These are phyloP conservation scores for Nakaseomyces delphensis DNA, from an alignment of 1,139 yeast genomes.

Conservation along the genomic window DNA sequence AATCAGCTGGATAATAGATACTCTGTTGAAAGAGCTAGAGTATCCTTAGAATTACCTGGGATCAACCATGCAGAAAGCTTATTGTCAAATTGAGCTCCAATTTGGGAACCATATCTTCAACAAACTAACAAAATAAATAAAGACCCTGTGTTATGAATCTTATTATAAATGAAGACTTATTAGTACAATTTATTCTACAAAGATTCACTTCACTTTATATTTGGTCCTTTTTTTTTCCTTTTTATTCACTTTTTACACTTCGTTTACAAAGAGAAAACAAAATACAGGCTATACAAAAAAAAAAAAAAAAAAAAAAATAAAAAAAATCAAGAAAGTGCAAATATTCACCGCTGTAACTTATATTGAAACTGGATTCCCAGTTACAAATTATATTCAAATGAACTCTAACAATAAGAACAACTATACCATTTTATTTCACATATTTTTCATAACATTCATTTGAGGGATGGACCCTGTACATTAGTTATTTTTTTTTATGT, in stretches of 20 bases:
- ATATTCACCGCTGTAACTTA: not conserved
- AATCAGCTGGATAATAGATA: conserved; percentile 32
- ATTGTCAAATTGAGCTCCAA: not conserved
- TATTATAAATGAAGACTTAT: not conserved
- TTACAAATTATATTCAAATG: too few species aligned
- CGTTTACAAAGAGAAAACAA: not conserved
- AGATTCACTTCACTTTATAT: not conserved
- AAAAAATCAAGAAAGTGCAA: not conserved
- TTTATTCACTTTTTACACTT: not conserved
- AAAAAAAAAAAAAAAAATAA: not conserved
- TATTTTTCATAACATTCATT: not conserved
- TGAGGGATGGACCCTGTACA: not conserved
- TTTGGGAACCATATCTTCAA: too few species aligned
- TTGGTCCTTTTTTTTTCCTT: not conserved
- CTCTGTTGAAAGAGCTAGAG: conserved; percentile 34
- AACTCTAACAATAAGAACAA: too few species aligned
- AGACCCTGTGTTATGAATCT: not conserved
- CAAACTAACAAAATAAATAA: too few species aligned
- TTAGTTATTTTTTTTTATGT: not conserved
- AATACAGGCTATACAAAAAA: too few species aligned
- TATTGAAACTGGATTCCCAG: not conserved
- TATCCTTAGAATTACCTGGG: conserved; percentile 36
- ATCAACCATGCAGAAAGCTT: conserved; percentile 32
- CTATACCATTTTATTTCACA: not conserved
- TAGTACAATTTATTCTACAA: not conserved